Evolutionary conservation across 2,329 filamentous ascomycete species (phyloP).

Genomic region (Trichoderma koningiopsis): DNA sequence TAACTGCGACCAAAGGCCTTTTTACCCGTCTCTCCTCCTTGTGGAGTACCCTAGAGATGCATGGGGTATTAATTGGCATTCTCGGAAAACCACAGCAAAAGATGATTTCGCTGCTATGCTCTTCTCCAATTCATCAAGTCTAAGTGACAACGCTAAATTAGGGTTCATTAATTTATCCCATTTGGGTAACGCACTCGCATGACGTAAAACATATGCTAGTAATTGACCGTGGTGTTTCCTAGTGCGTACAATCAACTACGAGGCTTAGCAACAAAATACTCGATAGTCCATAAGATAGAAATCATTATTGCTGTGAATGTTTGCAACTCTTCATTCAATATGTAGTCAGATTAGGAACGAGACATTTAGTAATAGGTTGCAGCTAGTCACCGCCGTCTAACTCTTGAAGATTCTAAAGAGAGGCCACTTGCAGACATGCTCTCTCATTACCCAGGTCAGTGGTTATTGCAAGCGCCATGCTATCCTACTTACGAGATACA

Average conservation of each 20-base stretch:
- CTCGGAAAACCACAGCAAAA: not conserved
- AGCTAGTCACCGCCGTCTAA: no score
- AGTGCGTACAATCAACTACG: not conserved
- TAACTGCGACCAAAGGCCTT: not conserved
- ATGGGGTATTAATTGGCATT: not conserved
- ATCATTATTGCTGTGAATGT: no score
- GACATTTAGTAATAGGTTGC: no score
- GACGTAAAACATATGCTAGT: not conserved
- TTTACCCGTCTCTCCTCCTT: not conserved
- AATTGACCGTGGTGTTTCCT: not conserved
- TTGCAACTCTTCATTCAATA: not conserved
- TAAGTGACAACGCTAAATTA: not conserved
- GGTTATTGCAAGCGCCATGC: no score
- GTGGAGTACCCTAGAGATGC: not conserved
- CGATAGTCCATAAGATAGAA: not conserved
- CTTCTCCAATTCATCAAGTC: not conserved
- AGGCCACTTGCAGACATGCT: no score
- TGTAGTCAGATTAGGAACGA: no score
- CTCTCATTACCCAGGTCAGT: no score
- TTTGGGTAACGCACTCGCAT: not conserved
- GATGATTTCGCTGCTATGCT: not conserved
- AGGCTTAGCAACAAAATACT: not conserved
- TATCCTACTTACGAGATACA: no score
- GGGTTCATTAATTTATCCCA: conserved; percentile 14
- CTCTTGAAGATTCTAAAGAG: no score